Conservation (phyloP, 2,329 filamentous ascomycete genomes). For the Diplodia mutila region DNA sequence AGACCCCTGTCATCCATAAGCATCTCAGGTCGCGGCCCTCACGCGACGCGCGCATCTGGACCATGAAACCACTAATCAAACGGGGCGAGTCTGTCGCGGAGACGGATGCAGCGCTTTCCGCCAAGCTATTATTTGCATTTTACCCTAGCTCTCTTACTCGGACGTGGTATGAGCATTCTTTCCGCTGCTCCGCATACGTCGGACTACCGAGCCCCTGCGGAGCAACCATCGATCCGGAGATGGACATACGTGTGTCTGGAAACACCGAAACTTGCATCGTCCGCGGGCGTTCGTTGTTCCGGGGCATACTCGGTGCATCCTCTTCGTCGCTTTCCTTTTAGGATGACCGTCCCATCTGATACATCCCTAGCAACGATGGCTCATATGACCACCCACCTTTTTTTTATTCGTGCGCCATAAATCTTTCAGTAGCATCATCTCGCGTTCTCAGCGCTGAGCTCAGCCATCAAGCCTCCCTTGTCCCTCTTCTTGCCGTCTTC, state of each 20-base stretch:
- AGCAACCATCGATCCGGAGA: not conserved
- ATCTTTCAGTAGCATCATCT: constrained; percentile 56
- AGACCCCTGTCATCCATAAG: constrained; percentile 1
- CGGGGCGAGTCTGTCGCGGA: not conserved
- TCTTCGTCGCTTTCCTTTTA: not conserved
- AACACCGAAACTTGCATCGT: not conserved
- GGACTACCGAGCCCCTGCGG: not conserved
- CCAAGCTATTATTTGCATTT: constrained; percentile 4
- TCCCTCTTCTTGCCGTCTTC: constrained; percentile 79
- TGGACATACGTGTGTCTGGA: not conserved
- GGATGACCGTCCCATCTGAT: not conserved
- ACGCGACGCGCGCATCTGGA: not conserved
- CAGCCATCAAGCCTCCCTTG: constrained; percentile 76
- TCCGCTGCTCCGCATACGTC: constrained; percentile 1
- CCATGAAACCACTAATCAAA: not conserved
- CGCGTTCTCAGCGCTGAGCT: constrained; percentile 84
- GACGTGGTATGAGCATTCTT: not conserved
- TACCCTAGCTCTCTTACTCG: not conserved
- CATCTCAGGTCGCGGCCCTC: not conserved
- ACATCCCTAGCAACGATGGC: not conserved
- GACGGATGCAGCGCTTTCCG: not conserved
- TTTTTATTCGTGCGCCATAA: not conserved
- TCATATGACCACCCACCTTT: not conserved
- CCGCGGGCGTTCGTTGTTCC: not conserved
- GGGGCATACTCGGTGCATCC: not conserved